Evolutionary conservation across 1,284 basidiomycete genomes (phyloP).

Genomic region (Caloboletus firmus): DNA sequence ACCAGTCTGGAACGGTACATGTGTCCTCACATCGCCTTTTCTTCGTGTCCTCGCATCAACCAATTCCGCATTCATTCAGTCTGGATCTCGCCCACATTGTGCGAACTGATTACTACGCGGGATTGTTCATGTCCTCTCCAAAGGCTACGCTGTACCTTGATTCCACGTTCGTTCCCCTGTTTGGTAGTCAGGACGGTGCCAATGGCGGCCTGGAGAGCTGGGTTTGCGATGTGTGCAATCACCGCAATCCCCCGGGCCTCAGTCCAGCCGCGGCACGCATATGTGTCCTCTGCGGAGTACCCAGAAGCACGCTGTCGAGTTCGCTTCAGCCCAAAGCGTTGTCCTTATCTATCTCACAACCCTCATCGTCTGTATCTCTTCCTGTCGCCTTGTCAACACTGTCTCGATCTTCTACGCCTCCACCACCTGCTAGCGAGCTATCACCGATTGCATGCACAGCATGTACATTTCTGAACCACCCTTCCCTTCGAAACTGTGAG

Average conservation of each 20-base stretch:
- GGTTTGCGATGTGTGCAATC: constrained; percentile 86
- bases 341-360: constrained; percentile 40
- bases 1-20: constrained; percentile 72
- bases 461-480: constrained; percentile 93
- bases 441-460: constrained; percentile 66
- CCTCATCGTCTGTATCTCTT: constrained; percentile 36
- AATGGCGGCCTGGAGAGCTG: constrained; percentile 55
- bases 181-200: constrained; percentile 20
- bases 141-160: constrained; percentile 83
- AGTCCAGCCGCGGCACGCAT: constrained; percentile 59
- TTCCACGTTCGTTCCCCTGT: constrained; percentile 28
- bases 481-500: constrained; percentile 77
- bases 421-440: constrained; percentile 11
- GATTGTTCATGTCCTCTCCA: constrained; percentile 86
- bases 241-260: constrained; percentile 71
- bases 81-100: constrained; percentile 67
- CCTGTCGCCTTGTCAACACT: constrained; percentile 28
- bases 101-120: constrained; percentile 89
- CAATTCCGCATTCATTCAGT: constrained; percentile 53
- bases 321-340: constrained; percentile 30
- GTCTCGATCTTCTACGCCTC: constrained; percentile 20
- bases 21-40: constrained; percentile 85
- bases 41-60: constrained; percentile 66
- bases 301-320: constrained; percentile 47
- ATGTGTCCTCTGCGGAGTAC: constrained; percentile 76